Evolutionary conservation across 768 basidiomycete species (phyloP), one percentile per base, ranked within the genome.

Genomic region (Floccularia luteovirens): DNA sequence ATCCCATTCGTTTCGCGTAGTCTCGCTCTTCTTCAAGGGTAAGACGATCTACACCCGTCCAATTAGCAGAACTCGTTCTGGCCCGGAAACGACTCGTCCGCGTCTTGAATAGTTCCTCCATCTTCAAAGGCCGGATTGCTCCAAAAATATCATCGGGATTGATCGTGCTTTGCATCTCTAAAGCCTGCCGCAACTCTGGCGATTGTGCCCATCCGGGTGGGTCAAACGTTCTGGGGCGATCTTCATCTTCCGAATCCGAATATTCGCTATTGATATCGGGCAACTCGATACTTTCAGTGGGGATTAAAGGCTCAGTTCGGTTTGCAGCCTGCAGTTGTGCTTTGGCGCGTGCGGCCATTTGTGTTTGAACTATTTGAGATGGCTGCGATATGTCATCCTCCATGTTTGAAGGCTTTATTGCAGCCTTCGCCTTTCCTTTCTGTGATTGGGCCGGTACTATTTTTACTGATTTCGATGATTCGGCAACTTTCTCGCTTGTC

Each of bases 261-360:
- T 97, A 98, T 52, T 97, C 94, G 62, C 88, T 91, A 52, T 91
- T 85, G 54, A 96, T 91, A 33, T 98, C 94, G 0, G 94, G 93
- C 13, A 99, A 69, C 51, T 92, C 91, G 50, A 93, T 89, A 54
- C 72, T 79, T 66, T 91, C 86, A 55, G 80, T 86, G 13, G 79
- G 61, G 41, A 82, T 57, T 2, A 63, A 56, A 7, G 77, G 72
- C 27, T 63, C 59, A 1, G 62, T 55, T 25, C 64, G 61, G 39
- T 74, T 69, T 11, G 76, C 71, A 19, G 81, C 80, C 43, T 79
- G 70, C 40, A 83, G 61, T 47, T 83, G 78, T 21, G 81, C 74
- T 53, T 79, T 78, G 17, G 75, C 75, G 20, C 79, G 75, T 30
- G 77, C 79, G n/a, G 77, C 74, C 81, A 82, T 82, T 52, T 81